These are phyloP conservation scores for Backusella parvicylindrica DNA, from an alignment of 192 early-diverging fungal species.

Conservation along the genomic window DNA sequence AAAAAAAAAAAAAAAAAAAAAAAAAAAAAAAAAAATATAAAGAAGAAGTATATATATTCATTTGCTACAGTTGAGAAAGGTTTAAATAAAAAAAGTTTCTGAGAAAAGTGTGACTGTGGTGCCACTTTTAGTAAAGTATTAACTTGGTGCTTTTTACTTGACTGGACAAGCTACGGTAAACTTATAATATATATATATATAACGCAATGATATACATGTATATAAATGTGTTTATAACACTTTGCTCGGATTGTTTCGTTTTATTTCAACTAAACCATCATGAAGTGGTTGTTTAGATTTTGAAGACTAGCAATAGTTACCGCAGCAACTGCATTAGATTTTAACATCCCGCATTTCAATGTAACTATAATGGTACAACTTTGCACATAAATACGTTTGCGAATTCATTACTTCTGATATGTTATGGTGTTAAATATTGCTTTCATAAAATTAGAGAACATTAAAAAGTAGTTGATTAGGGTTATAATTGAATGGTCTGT, in stretches of 20 bases:
- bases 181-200: no score
- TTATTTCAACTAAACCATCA: background rate
- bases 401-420: background rate
- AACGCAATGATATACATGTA: background rate
- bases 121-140: background rate
- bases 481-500: background rate
- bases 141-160: background rate
- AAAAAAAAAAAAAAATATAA: background rate
- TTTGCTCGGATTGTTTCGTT: background rate
- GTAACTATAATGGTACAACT: background rate
- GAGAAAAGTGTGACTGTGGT: background rate
- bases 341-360: background rate
- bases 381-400: background rate
- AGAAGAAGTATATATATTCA: background rate
- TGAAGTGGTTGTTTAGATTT: background rate
- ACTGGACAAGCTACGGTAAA: background rate
- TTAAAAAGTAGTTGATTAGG: background rate
- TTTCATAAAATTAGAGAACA: no score
- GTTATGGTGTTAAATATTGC: background rate
- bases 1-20: slow-evolving; percentile 1
- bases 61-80: background rate
- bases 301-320: background rate
- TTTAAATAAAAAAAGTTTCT: background rate
- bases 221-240: background rate
- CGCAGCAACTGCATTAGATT: background rate